Evolutionary conservation across 2,329 filamentous ascomycete species (phyloP).

Genomic region (Epichloe aotearoae): DNA sequence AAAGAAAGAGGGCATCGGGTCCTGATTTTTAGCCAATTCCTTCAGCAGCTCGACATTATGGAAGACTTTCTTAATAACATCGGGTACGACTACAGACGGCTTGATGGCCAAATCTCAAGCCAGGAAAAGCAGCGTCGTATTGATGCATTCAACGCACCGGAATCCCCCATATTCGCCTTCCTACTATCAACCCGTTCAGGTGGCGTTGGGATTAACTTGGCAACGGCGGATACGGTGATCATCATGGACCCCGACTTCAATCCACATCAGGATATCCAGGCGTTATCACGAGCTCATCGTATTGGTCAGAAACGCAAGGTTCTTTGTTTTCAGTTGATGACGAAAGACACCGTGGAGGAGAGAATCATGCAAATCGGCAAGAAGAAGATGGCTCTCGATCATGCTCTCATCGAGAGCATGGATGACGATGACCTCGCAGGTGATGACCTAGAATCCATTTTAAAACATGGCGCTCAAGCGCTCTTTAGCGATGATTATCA

Average conservation of each 20-base stretch:
- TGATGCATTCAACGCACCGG: conserved; percentile 79
- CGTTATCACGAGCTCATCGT: conserved; percentile 82
- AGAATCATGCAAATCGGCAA: conserved; percentile 92
- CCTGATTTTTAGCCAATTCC: conserved; percentile 90
- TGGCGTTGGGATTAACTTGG: conserved; percentile 93
- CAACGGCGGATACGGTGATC: conserved; percentile 93
- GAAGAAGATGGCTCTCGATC: conserved; percentile 91
- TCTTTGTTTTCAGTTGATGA: conserved; percentile 89
- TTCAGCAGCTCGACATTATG: conserved; percentile 74
- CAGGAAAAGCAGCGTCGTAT: conserved; percentile 90
- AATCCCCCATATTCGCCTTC: conserved; percentile 78
- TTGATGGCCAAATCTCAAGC: conserved; percentile 73
- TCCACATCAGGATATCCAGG: conserved; percentile 94
- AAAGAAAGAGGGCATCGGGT: conserved; percentile 78
- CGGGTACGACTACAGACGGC: conserved; percentile 58
- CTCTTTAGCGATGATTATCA: conserved; percentile 66
- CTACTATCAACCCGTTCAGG: conserved; percentile 87
- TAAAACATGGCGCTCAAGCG: conserved; percentile 76
- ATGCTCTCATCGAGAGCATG: conserved; percentile 87
- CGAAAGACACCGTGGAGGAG: conserved; percentile 77
- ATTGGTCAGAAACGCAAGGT: conserved; percentile 96
- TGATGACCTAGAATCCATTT: conserved; percentile 72
- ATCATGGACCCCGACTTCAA: conserved; percentile 97
- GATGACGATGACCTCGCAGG: conserved; percentile 68
- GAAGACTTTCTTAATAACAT: conserved; percentile 82